Base-by-base conservation (phyloP, 495 filamentous ascomycete genomes). In the Penicillium egyptiacum region DNA sequence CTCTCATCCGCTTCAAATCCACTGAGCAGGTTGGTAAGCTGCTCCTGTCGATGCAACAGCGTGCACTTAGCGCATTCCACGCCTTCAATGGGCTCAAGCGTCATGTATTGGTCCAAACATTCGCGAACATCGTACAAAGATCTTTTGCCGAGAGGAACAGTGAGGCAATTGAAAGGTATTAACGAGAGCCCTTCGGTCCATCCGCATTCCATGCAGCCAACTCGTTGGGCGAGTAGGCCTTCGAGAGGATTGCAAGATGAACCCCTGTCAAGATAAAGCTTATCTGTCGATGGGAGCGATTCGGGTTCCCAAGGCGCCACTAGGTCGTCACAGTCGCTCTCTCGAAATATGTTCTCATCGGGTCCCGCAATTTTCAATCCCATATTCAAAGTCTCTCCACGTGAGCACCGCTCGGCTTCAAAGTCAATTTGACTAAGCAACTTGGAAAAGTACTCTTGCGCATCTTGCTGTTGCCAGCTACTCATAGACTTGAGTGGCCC, bases 391-490 rank as follows among this genome's bases (percentile, higher is more conserved):
- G 72, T 70, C 58, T 74, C 63, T 17, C 76, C 72, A 3, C 72
- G 73, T 7, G 77, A 68, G 20, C 76, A 80, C 47, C 78, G 78
- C 17, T 74, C 69, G 25, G 89, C 76, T 60, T 95, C 92, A 61
- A 87, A 86, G 62, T 98, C 91, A 42, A 99, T 74, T 59, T 92
- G 85, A 49, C 93, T 90, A 53, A 96, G 77, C 23, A 99, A 75
- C 62, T 92, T 96, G 17, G 91, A 91, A 53, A 89, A 96, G 67
- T 96, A 99, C 70, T 99, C 95, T 70, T 99, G 95, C 5, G 95
- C 95, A 76, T 99, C 95, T 66, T 99, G 95, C 65, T 99, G 95
- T 69, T 96, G 87, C 86, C 88, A 94, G 45, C 88, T 93, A 66
- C 86, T 92, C 86, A 97, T 91, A 12, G 82, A 88, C 66, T 94